These are phyloP conservation scores for Yamadazyma triangularis DNA, from an alignment of 1,139 yeast species.

Conservation along the genomic window DNA sequence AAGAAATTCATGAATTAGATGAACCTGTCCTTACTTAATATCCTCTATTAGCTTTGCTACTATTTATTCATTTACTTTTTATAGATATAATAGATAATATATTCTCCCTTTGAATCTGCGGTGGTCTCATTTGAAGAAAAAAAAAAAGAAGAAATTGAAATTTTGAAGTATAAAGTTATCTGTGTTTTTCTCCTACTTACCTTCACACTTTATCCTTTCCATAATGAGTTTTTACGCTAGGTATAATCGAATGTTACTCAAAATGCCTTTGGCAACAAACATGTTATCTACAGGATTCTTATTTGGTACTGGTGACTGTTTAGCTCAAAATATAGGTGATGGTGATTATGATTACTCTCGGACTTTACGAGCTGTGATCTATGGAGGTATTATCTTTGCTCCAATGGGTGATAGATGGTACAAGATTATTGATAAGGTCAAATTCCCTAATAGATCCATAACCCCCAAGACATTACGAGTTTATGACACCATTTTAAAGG, in stretches of 20 bases:
- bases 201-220: too few relatives aligned
- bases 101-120: too few relatives aligned
- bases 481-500: constrained; percentile 40
- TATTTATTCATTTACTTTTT: background rate
- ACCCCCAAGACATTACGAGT: constrained; percentile 5
- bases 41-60: too few relatives aligned
- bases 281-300: constrained; percentile 36
- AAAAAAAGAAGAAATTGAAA: too few relatives aligned
- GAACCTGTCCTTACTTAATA: constrained; percentile 9
- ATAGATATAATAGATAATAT: background rate
- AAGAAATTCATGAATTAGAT: constrained; percentile 39
- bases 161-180: too few relatives aligned
- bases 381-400: constrained; percentile 38
- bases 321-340: constrained; percentile 30
- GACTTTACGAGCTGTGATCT: constrained; percentile 30
- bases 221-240: constrained; percentile 9
- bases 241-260: constrained; percentile 27
- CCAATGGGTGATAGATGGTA: constrained; percentile 44
- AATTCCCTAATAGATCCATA: constrained; percentile 5
- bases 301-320: constrained; percentile 38
- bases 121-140: too few relatives aligned
- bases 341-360: constrained; percentile 25
- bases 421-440: constrained; percentile 21
- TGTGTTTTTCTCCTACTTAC: too few relatives aligned
- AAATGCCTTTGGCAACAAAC: constrained; percentile 33